These are phyloP conservation scores for Dendryphion nanum DNA, from an alignment of 2,329 filamentous ascomycete species.

Conservation along the genomic window DNA sequence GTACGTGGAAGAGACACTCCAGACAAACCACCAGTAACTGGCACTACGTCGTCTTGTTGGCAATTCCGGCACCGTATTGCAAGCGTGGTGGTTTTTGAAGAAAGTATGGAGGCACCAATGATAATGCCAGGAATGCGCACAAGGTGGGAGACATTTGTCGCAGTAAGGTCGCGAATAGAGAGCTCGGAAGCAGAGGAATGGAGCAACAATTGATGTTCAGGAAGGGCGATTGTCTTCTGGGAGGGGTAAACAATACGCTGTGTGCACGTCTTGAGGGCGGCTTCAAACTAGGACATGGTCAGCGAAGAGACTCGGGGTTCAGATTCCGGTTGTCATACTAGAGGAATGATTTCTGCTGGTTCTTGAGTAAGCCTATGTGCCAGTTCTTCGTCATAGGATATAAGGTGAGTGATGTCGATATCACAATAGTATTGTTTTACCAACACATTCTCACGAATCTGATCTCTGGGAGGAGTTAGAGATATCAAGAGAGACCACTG, in stretches of 20 bases:
- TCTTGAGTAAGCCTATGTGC: conserved; percentile 87
- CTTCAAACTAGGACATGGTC: conserved; percentile 70
- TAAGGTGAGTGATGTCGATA: conserved; percentile 91
- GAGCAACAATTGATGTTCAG: conserved; percentile 90
- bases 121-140: conserved; percentile 96
- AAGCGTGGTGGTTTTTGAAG: conserved; percentile 87
- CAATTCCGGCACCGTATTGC: conserved; percentile 88
- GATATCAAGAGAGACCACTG: not conserved
- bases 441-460: conserved; percentile 90
- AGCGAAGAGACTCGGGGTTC: conserved; percentile 8
- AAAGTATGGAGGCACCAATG: conserved; percentile 94
- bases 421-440: conserved; percentile 95
- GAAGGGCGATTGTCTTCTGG: conserved; percentile 65
- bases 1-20: conserved; percentile 80
- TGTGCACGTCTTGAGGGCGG: conserved; percentile 84
- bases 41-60: conserved; percentile 66
- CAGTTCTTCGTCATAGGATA: conserved; percentile 93
- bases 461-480: conserved; percentile 63
- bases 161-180: conserved; percentile 91
- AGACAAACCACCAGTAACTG: conserved; percentile 80
- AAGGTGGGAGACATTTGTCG: conserved; percentile 88
- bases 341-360: conserved; percentile 86
- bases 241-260: conserved; percentile 89
- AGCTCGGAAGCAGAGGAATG: conserved; percentile 89
- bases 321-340: conserved; percentile 56